Base-by-base conservation (phyloP, 768 basidiomycete species). In the Tulasnella sp. region DNA sequence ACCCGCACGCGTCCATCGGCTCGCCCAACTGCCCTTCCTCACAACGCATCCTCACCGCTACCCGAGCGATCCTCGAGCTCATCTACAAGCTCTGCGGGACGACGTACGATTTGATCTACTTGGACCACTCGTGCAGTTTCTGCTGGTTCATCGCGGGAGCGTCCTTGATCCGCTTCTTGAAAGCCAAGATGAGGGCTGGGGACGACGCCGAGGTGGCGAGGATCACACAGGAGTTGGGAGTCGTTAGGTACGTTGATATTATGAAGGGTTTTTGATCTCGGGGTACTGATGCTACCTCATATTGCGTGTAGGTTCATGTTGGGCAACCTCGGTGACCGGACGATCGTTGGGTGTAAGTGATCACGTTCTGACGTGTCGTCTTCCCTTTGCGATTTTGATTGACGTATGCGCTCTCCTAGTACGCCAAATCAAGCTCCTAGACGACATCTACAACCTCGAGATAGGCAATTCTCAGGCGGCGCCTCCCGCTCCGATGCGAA, bases 1-100 rank as follows among this genome's bases (percentile, higher is more conserved):
- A 72, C 22, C 73, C 73, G 11, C 73, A 74, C 52, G 73, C 72
- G n/a, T 59, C 74, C 34, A 34, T 74, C 29, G 34, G 26, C 59
- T 74, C 73, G 19, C 41, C 72, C 1, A 66, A 34, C 7, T 36
- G 52, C 41, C 29, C 29, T 12, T 74, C 73, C 5, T 29, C 59
- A 34, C 14, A 44, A n/a, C 37, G 67, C 29, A 52, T 74, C 47
- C 37, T 74, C n/a, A 17, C 41, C 29, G 72, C 73, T 8, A 63
- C 73, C 7, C 59, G 73, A 29, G 16, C 65, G 37, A 63, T 74
- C 52, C 37, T 73, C 22, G 72, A 74, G n/a, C 44, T 70, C 32
- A 67, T 74, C 14, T 67, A 74, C 63, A 73, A 42, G 36, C 11
- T 74, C 8, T 40, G 37, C 14, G 73, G 70, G n/a, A 74, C 72